Evolutionary conservation across 2,329 filamentous ascomycete species (phyloP), one percentile per base, ranked within the genome.

Genomic region (Trichoderma koningii): DNA sequence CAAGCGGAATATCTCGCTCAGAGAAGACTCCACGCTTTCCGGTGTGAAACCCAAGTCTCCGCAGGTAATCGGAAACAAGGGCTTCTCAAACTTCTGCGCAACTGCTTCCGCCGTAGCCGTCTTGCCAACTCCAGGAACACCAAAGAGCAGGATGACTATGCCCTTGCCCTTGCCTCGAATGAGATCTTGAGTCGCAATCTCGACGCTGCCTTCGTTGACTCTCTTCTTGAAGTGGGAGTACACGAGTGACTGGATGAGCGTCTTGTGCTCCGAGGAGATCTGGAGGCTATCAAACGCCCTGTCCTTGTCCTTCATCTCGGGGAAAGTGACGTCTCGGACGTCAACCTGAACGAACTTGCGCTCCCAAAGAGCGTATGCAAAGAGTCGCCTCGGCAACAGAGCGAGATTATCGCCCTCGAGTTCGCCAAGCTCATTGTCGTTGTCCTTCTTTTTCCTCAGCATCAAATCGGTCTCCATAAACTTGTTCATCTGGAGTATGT

Each of bases 381-480:
- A 79, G 72, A 80, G 74, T 3, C 77, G 76, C 70, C 75, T 76
- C 3, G 78, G 78, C 0, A 80, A 71, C 1, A 80, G 74, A 0
- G 76, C 73, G 1, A 74, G 67, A 3, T 75, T 71, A 7, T 74
- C 72, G 0, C 72, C 69, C 0, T 70, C 70, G 2, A 73, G 71
- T 48, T 74, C 59, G 19, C 48, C 59, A 26, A 62, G 45, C 41
- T 62, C 59, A 26, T 45, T 38, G 5, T 53, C 59, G n/a, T 62
- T 62, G 26, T 62, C 59, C 28, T 62, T 62, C 19, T 53, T 55
- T 15, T 53, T 62, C 15, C 38, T 52, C 23, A 62, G 26, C 1
- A 62, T n/a, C n/a, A 53, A 28, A 47, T 62, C 50, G 3, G 34
- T 62, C 42, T 53, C 59, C 5, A 62, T 62, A 12, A 62, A 62